A percentile compares a stretch with the other conserved stretches of the same genome.
Evolutionary conservation across 1,284 basidiomycete species (phyloP).

Genomic region (Ceratobasidium sp.): DNA sequence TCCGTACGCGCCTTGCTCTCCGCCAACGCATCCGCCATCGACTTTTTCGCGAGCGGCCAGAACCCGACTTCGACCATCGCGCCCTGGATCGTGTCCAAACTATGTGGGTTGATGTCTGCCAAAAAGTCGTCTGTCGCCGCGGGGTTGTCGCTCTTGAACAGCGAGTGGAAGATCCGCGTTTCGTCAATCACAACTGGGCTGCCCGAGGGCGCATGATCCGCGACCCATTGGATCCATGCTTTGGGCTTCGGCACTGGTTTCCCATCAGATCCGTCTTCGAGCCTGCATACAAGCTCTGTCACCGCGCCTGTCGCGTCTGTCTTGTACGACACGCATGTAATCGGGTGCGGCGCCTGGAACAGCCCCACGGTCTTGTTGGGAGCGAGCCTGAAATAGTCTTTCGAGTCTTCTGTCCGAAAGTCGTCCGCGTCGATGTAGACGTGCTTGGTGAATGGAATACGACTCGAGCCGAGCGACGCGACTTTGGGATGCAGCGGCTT

Average conservation of each 20-base stretch:
- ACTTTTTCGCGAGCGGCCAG: conserved; percentile 81
- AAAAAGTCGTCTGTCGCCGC: conserved; percentile 76
- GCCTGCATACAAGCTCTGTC: conserved; percentile 78
- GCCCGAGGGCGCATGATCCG: conserved; percentile 78
- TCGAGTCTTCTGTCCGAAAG: conserved; percentile 90
- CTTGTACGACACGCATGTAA: conserved; percentile 92
- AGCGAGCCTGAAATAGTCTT: conserved; percentile 97
- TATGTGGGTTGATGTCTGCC: conserved; percentile 81
- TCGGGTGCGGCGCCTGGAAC: conserved; percentile 93
- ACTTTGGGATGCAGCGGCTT: conserved; percentile 97
- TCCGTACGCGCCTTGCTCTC: conserved; percentile 69
- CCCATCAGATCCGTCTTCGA: conserved; percentile 71
- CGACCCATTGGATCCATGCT: conserved; percentile 98
- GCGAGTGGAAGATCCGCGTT: conserved; percentile 89
- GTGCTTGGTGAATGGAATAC: conserved; percentile 87
- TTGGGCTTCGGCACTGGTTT: conserved; percentile 82
- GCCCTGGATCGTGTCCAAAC: conserved; percentile 79
- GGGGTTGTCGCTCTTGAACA: conserved; percentile 96
- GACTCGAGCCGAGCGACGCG: conserved; percentile 84
- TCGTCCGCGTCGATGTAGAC: conserved; percentile 96
- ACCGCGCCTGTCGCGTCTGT: conserved; percentile 79
- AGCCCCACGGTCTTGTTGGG: conserved; percentile 97
- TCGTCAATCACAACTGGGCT: conserved; percentile 90
- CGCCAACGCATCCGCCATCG: conserved; percentile 70
- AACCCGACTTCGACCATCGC: conserved; percentile 93